Conservation (phyloP, 768 basidiomycete genomes). For the Russula sp. region DNA sequence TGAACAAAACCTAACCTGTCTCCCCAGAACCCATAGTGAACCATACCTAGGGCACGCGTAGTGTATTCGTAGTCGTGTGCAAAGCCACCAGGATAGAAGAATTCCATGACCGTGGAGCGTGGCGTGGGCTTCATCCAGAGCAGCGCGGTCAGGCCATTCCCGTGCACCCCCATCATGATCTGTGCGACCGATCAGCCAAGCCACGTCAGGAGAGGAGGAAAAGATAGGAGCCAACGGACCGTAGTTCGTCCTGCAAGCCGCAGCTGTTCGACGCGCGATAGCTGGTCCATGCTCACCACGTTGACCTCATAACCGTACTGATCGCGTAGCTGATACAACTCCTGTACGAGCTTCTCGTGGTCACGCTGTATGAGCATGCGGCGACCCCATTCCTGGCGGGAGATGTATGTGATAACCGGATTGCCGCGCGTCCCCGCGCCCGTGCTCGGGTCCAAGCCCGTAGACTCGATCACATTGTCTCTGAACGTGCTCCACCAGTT, state of each 20-base stretch:
- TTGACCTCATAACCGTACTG: constrained; percentile 81
- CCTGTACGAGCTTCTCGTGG: constrained; percentile 72
- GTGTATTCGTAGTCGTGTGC: constrained; percentile 83
- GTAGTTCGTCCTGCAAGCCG: constrained; percentile 77
- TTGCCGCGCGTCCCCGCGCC: constrained; percentile 31
- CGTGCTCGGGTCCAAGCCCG: constrained; percentile 46
- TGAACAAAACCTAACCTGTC: constrained; percentile 43
- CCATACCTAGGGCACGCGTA: constrained; percentile 74
- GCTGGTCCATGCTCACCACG: constrained; percentile 75
- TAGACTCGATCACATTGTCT: constrained; percentile 63
- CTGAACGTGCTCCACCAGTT: constrained; percentile 84
- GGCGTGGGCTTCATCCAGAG: constrained; percentile 89
- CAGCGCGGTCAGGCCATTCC: constrained; percentile 82
- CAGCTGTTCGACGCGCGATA: constrained; percentile 76
- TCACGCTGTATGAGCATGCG: constrained; percentile 70
- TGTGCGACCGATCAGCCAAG: constrained; percentile 27
- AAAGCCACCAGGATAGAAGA: constrained; percentile 81
- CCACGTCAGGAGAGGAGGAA: not conserved
- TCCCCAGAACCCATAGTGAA: constrained; percentile 81
- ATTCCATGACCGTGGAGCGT: constrained; percentile 84
- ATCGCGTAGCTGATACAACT: constrained; percentile 61
- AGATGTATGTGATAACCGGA: constrained; percentile 90
- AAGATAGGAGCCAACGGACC: constrained; percentile 37
- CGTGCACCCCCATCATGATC: constrained; percentile 95
- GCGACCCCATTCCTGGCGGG: constrained; percentile 81